These are phyloP conservation scores for Aschersonia sp. DNA, from an alignment of 2,329 filamentous ascomycete genomes.

Conservation along the genomic window DNA sequence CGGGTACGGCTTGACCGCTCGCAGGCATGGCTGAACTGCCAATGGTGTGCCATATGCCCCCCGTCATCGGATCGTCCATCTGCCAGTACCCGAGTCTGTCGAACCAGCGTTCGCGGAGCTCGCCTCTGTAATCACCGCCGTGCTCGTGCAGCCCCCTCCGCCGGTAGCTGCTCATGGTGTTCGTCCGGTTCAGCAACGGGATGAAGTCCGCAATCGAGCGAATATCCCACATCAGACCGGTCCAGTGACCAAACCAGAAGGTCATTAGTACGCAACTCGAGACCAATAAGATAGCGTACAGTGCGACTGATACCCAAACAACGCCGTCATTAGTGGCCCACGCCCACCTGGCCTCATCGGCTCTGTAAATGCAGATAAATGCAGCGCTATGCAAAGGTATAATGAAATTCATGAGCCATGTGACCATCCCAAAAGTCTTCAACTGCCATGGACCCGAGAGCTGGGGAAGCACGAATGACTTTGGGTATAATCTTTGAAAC, in stretches of 20 bases:
- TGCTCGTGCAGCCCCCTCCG: constrained; percentile 44
- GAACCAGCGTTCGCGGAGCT: constrained; percentile 39
- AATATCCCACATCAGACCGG: constrained; percentile 76
- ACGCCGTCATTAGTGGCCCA: constrained; percentile 71
- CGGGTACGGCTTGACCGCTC: constrained; percentile 1
- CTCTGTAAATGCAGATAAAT: constrained; percentile 49
- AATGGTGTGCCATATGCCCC: constrained; percentile 65
- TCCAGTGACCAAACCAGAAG: constrained; percentile 51
- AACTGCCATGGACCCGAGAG: constrained; percentile 50
- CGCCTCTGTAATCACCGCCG: constrained; percentile 35
- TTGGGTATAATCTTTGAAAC: constrained; percentile 55
- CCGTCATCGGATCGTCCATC: constrained; percentile 46
- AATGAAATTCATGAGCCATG: constrained; percentile 69
- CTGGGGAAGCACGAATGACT: constrained; percentile 48
- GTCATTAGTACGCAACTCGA: constrained; percentile 38
- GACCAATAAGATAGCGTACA: constrained; percentile 55
- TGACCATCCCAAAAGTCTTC: constrained; percentile 48
- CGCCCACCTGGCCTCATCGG: constrained; percentile 43
- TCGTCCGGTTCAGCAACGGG: constrained; percentile 65
- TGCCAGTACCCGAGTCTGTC: constrained; percentile 82
- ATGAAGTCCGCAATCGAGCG: constrained; percentile 70
- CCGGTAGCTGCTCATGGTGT: constrained; percentile 59
- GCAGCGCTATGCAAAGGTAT: constrained; percentile 68
- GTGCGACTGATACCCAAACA: constrained; percentile 60
- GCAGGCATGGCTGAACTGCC: constrained; percentile 32